Conservation (phyloP, 768 basidiomycete species). For the Tremella yokohamensis region DNA sequence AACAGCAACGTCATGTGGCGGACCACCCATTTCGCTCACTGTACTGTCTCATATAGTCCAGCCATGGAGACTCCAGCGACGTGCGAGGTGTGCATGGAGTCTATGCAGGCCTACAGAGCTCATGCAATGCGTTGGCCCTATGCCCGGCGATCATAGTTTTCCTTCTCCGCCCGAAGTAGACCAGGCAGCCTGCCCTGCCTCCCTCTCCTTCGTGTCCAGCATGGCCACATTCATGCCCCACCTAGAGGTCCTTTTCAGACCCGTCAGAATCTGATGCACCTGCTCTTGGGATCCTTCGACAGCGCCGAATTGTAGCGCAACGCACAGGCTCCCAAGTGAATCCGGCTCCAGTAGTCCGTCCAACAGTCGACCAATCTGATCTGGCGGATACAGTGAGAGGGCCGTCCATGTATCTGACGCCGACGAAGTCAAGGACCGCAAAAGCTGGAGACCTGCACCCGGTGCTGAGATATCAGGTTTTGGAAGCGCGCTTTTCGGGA, state of each 20-base stretch:
- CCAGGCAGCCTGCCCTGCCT: conserved; percentile 27
- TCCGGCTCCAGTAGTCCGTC: conserved; percentile 34
- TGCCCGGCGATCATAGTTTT: too few species aligned
- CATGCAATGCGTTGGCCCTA: too few species aligned
- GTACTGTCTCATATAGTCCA: too few species aligned
- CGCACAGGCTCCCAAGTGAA: conserved; percentile 24
- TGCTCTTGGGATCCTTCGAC: conserved; percentile 4
- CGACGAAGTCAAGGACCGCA: conserved; percentile 17
- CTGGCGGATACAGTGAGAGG: conserved; percentile 23
- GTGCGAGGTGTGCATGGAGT: too few species aligned
- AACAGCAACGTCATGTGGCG: too few species aligned
- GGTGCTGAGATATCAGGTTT: conserved; percentile 11
- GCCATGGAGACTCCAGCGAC: too few species aligned
- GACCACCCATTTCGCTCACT: too few species aligned
- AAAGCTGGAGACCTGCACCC: conserved; percentile 30
- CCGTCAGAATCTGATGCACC: conserved; percentile 20
- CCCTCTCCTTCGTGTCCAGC: conserved; percentile 19
- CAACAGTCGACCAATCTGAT: conserved; percentile 23
- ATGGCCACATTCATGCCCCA: conserved; percentile 36
- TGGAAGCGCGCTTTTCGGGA: too few species aligned
- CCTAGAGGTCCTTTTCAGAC: conserved; percentile 22
- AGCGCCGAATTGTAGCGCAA: conserved; percentile 10
- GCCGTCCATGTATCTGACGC: conserved; percentile 7
- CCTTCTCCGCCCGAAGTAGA: too few species aligned
- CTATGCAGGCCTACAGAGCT: too few species aligned